phyloP scores from a whole-genome alignment of 495 filamentous ascomycete species.

The Annulohypoxylon maeteangense region DNA sequence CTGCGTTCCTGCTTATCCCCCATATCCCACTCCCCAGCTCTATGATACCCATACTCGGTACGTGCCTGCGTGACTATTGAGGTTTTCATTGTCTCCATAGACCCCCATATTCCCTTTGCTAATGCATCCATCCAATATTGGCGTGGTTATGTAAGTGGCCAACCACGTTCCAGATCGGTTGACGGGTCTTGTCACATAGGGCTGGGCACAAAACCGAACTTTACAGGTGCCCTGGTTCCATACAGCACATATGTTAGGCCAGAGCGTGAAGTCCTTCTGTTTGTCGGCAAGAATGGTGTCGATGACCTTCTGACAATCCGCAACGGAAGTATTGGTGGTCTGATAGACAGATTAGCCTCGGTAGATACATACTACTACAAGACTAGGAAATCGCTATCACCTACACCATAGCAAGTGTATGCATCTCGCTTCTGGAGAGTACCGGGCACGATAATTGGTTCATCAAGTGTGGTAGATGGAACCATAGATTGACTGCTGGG shows the following conservation, averaged over 20 bases:
- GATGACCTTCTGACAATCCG: constrained; percentile 42
- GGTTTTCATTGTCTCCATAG: constrained; percentile 40
- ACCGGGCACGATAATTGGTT: neutral
- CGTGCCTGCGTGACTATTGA: constrained; percentile 45
- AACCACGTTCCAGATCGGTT: constrained; percentile 45
- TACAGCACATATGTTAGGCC: constrained; percentile 43
- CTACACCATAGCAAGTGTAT: constrained; percentile 47
- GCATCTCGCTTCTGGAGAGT: constrained; percentile 45
- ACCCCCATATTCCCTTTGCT: constrained; percentile 36
- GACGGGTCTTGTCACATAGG: constrained; percentile 39
- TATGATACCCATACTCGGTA: constrained; percentile 43
- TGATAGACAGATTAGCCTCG: neutral
- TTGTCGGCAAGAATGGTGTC: constrained; percentile 35
- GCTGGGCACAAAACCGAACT: constrained; percentile 47
- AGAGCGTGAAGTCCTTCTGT: constrained; percentile 39
- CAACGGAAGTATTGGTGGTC: constrained; percentile 34
- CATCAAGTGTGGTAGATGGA: neutral
- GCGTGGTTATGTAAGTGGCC: constrained; percentile 36
- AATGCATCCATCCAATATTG: constrained; percentile 40
- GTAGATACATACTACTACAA: neutral
- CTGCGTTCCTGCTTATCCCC: neutral
- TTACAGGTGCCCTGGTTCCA: constrained; percentile 43
- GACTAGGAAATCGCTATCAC: neutral
- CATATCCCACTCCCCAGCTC: neutral
- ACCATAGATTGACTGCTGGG: neutral